These are phyloP conservation scores for Cercospora brassicicola DNA, from an alignment of 2,329 filamentous ascomycete species.

Conservation along the genomic window DNA sequence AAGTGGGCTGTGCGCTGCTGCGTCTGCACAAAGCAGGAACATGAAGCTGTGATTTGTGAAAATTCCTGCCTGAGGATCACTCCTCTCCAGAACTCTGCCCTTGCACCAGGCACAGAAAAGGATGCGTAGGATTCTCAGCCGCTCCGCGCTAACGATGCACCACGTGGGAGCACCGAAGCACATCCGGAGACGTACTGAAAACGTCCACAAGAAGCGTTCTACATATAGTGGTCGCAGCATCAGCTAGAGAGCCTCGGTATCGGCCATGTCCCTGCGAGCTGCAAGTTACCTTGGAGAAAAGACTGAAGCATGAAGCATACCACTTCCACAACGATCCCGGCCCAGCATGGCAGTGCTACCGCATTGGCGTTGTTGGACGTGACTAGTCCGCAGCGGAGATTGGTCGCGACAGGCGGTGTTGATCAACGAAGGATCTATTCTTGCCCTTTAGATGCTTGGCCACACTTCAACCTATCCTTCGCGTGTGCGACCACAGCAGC, in stretches of 20 bases:
- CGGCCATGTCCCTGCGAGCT: neutral
- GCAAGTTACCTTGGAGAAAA: neutral
- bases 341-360: neutral
- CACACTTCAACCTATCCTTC: neutral
- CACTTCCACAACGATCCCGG: neutral
- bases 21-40: too few species aligned
- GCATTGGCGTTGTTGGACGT: slow-evolving; percentile 4
- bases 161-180: neutral
- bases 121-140: neutral
- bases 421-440: neutral
- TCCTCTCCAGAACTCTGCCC: neutral
- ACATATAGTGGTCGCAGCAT: neutral
- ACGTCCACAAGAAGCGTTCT: neutral
- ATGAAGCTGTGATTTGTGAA: too few species aligned
- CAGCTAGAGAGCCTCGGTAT: neutral
- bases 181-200: neutral
- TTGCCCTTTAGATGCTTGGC: neutral
- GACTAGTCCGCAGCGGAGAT: slow-evolving; percentile 1
- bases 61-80: neutral
- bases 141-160: neutral
- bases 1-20: too few species aligned
- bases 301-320: neutral
- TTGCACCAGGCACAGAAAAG: neutral
- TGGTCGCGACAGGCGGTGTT: neutral
- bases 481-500: neutral